Conservation (phyloP, 2,329 filamentous ascomycete species). For the Diaporthe ilicicola region DNA sequence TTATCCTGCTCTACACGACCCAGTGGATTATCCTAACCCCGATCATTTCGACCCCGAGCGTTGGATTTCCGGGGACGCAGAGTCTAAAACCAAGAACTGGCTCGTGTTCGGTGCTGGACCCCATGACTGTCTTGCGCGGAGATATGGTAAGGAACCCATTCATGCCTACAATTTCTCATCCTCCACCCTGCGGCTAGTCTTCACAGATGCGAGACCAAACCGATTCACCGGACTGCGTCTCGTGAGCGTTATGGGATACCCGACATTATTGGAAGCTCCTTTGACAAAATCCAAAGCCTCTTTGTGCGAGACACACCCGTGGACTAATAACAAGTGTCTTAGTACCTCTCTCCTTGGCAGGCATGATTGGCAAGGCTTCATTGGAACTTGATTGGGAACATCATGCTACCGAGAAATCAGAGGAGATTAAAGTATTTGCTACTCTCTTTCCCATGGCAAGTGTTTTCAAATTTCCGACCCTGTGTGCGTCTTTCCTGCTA, state of each 20-base stretch:
- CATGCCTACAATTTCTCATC: neutral
- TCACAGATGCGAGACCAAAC: slow-evolving; percentile 33
- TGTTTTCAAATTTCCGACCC: slow-evolving; percentile 8
- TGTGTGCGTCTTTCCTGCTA: neutral
- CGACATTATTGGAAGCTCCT: too few relatives aligned
- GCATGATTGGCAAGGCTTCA: slow-evolving; percentile 61
- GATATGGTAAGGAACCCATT: neutral
- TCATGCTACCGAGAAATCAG: slow-evolving; percentile 55
- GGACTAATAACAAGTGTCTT: slow-evolving; percentile 48
- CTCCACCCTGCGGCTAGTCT: neutral
- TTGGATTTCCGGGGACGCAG: slow-evolving; percentile 61
- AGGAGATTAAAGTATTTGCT: slow-evolving; percentile 61
- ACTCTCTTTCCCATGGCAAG: slow-evolving; percentile 58
- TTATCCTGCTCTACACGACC: slow-evolving; percentile 60
- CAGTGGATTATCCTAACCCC: slow-evolving; percentile 55
- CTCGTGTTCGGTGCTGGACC: slow-evolving; percentile 60
- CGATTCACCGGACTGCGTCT: too few relatives aligned
- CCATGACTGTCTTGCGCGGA: slow-evolving; percentile 46
- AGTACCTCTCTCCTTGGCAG: slow-evolving; percentile 58
- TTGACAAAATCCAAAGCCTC: neutral
- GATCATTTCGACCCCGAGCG: slow-evolving; percentile 59
- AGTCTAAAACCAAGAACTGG: slow-evolving; percentile 61
- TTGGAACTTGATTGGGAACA: slow-evolving; percentile 60
- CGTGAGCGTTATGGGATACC: too few relatives aligned
- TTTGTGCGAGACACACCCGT: too few relatives aligned